Evolutionary conservation across 345 rosid genomes (phyloP).

Genomic region (Populus deltoides): DNA sequence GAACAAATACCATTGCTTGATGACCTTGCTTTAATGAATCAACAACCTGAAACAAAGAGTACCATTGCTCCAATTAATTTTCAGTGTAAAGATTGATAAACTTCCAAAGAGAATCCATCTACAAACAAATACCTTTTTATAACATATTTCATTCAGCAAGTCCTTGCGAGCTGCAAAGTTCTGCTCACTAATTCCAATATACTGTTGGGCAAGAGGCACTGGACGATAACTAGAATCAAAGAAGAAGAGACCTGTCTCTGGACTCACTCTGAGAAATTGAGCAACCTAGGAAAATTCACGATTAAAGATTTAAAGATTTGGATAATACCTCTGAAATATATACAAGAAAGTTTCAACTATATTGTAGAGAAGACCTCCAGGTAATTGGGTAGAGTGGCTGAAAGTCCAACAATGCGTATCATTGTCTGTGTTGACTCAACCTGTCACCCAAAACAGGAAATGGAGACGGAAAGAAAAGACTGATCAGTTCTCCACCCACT

Average conservation of each 20-base stretch:
- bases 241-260: slow-evolving; percentile 86
- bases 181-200: slow-evolving; percentile 92
- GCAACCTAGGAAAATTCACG: slow-evolving; percentile 61
- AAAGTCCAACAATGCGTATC: slow-evolving; percentile 98
- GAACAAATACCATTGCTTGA: slow-evolving; percentile 97
- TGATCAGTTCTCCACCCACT: slow-evolving; percentile 1
- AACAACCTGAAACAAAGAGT: slow-evolving; percentile 53
- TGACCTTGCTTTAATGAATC: slow-evolving; percentile 89
- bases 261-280: slow-evolving; percentile 89
- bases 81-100: slow-evolving; percentile 14
- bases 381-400: slow-evolving; percentile 95
- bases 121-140: slow-evolving; percentile 64
- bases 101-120: slow-evolving; percentile 9
- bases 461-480: neutral
- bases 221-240: slow-evolving; percentile 99
- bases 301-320: neutral
- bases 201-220: slow-evolving; percentile 95
- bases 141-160: slow-evolving; percentile 87
- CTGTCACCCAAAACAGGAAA: slow-evolving; percentile 37
- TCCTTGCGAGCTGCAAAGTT: slow-evolving; percentile 81
- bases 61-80: slow-evolving; percentile 20
- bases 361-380: slow-evolving; percentile 55
- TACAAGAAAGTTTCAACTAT: slow-evolving; percentile 10
- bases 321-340: neutral
- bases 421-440: slow-evolving; percentile 97